Evolutionary conservation across 148 eudicot genomes (phyloP), one percentile per base, ranked within the genome.

Genomic region (Arbutus unedo): DNA sequence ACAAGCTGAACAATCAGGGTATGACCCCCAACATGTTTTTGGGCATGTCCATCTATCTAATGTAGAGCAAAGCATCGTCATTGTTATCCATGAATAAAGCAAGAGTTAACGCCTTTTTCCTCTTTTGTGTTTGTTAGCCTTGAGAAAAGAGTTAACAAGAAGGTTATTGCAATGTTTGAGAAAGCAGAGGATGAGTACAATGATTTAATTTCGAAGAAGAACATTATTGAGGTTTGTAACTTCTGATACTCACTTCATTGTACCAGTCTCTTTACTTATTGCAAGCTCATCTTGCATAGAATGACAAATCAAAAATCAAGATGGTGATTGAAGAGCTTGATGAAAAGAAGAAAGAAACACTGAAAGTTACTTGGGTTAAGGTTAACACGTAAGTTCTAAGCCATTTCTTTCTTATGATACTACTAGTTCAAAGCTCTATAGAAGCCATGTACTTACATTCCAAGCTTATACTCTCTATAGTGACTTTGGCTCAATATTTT

Each of bases 121-220:
- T 81, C 31, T 78, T 41, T 84, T 72, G 68, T 77, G 77, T 80
- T 9, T 72, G 86, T 62, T 57, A 96, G 99, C 86, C 92, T 96
- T 81, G 99, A 96, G 90, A 96, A 96, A 86, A 83, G 98, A 88
- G 98, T 96, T 54, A 96, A 96, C 90, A 96, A 96, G 87, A 94
- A 93, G 88, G 99, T 96, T 55, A 94, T 93, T 87, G 91, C 98
- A 51, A 94, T 96, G 99, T 94, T 96, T 87, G 98, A 96, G 91
- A 96, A 93, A 88, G 96, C 98, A 51, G 99, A 96, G 87, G 98
- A 96, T 81, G 98, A 96, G 89, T 96, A 92, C 87, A 94, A 92
- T 81, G 94, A 89, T 84, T 86, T 96, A 87, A 88, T 96, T 76
- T 92, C 99, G 44, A 96, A 90, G 88, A 96, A 96, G 89, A 94